Base-by-base conservation (phyloP, 2,329 filamentous ascomycete species). In the Scorias spongiosa region DNA sequence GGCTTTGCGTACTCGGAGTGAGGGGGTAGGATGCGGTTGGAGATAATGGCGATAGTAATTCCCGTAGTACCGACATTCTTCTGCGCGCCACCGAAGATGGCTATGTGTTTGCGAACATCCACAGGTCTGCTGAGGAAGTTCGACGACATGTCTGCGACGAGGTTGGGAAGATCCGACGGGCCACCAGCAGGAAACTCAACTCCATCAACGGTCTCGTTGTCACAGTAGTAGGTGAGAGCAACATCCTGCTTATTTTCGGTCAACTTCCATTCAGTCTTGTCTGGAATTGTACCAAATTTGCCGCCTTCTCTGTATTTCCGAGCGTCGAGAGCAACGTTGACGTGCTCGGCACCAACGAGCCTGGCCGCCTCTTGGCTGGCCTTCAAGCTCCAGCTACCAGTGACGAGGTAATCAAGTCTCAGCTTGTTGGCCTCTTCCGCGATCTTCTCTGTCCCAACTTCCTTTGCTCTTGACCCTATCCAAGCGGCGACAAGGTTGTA, bases 191-290 rank as follows among this genome's bases (percentile, higher is more conserved):
- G 89, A 54, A 93, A 94, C 59, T 96, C 89, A 14, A 96, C 86
- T 29, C 88, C 88, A 56, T 94, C 86, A 5, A 93, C 85, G 0
- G 86, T 94, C 69, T 96, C 88, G 55, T 96, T 96, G 62, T 88
- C 83, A 62, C 89, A 94, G 62, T 78, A 88, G 65, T 95, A 96
- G 2, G 89, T 81, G 55, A 93, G 71, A 0, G 86, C 69, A 34
- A 62, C 63, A 9, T 80, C 68, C 32, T 76, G 69, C 51, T 76
- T 69, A 36, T 78, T 82, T 7, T 66, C 63, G 12, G 72, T 76
- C 46, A 91, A 71, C 29, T 72, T 81, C 85, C 86, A 95, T 15
- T 74, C 74, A 49, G 74, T 76, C 63, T 88, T 80, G 9, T 79
- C 72, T 0, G 89, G 82, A 42, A 96, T 93, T 48, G 69, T 76